Conservation (phyloP, 1,139 yeast species). For the Diutina rugosa region DNA sequence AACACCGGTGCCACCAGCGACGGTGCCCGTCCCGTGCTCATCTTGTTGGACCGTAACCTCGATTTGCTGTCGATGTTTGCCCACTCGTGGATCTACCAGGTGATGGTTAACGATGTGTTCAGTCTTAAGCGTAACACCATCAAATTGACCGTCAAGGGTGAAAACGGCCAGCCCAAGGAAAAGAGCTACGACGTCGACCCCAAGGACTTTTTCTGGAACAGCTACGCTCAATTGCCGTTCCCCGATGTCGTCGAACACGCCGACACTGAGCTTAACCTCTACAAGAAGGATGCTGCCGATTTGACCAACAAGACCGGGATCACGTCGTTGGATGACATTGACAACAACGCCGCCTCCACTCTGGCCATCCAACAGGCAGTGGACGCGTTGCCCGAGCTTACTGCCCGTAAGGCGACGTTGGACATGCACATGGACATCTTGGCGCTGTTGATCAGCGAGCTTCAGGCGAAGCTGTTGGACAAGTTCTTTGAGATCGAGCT, state of each 20-base stretch:
- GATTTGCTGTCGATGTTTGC: slow-evolving; percentile 90
- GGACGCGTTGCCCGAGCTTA: slow-evolving; percentile 81
- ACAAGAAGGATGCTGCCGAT: slow-evolving; percentile 79
- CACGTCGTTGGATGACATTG: slow-evolving; percentile 57
- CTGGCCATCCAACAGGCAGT: slow-evolving; percentile 84
- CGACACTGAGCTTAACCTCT: slow-evolving; percentile 66
- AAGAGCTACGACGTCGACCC: slow-evolving; percentile 75
- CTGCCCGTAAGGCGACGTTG: slow-evolving; percentile 75
- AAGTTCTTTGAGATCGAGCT: slow-evolving; percentile 92
- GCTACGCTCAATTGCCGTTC: slow-evolving; percentile 78
- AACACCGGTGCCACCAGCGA: slow-evolving; percentile 20
- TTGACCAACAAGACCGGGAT: slow-evolving; percentile 74
- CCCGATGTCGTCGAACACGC: slow-evolving; percentile 97
- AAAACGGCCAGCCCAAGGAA: slow-evolving; percentile 22
- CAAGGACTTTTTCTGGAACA: slow-evolving; percentile 81
- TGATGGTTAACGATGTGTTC: slow-evolving; percentile 90
- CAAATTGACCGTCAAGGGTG: slow-evolving; percentile 20
- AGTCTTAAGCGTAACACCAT: slow-evolving; percentile 69
- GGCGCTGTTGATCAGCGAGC: slow-evolving; percentile 68
- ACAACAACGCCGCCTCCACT: slow-evolving; percentile 40
- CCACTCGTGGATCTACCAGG: slow-evolving; percentile 96
- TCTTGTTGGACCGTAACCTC: slow-evolving; percentile 75
- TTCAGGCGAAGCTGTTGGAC: slow-evolving; percentile 78
- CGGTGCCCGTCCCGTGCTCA: slow-evolving; percentile 49
- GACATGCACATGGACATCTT: slow-evolving; percentile 97